Evolutionary conservation across 345 rosid genomes (phyloP).

Genomic region (Salix koriyanagi): DNA sequence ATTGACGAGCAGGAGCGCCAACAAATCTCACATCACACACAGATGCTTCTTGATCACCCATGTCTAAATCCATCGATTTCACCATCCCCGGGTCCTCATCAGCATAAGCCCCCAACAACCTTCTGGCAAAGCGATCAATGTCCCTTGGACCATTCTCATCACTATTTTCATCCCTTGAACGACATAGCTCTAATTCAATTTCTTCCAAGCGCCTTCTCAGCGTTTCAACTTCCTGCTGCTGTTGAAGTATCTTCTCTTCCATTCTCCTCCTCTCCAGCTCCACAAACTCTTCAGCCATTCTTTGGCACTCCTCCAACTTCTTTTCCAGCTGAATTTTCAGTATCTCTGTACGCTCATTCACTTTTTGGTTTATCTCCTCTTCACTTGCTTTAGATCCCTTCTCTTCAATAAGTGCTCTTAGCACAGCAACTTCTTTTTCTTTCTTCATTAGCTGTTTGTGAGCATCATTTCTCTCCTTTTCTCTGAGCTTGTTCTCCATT

Average conservation of each 20-base stretch:
- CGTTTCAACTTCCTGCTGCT: slow-evolving; percentile 84
- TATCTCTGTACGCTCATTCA: slow-evolving; percentile 50
- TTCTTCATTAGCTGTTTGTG: slow-evolving; percentile 67
- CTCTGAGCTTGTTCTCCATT: slow-evolving; percentile 75
- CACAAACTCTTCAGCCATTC: slow-evolving; percentile 79
- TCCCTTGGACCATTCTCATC: slow-evolving; percentile 33
- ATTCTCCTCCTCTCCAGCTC: slow-evolving; percentile 88
- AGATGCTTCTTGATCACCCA: slow-evolving; percentile 64
- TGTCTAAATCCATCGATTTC: slow-evolving; percentile 96
- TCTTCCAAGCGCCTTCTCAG: slow-evolving; percentile 73
- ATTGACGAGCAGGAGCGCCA: slow-evolving; percentile 14
- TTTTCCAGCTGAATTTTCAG: slow-evolving; percentile 61
- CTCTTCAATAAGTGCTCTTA: slow-evolving; percentile 49
- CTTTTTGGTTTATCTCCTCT: slow-evolving; percentile 72
- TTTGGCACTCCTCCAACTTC: slow-evolving; percentile 71
- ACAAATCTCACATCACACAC: slow-evolving; percentile 40
- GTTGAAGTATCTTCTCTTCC: slow-evolving; percentile 85
- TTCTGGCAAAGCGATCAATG: slow-evolving; percentile 63
- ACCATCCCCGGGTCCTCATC: slow-evolving; percentile 93
- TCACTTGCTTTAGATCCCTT: slow-evolving; percentile 53
- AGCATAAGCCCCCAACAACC: slow-evolving; percentile 49
- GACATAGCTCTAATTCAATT: slow-evolving; percentile 53
- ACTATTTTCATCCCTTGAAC: slow-evolving; percentile 33
- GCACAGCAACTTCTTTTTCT: slow-evolving; percentile 71
- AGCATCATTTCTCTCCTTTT: slow-evolving; percentile 73